A percentile compares a stretch with the other conserved stretches of the same genome.
Conservation (phyloP, 1,284 basidiomycete species). For the Coniophora puteana region DNA sequence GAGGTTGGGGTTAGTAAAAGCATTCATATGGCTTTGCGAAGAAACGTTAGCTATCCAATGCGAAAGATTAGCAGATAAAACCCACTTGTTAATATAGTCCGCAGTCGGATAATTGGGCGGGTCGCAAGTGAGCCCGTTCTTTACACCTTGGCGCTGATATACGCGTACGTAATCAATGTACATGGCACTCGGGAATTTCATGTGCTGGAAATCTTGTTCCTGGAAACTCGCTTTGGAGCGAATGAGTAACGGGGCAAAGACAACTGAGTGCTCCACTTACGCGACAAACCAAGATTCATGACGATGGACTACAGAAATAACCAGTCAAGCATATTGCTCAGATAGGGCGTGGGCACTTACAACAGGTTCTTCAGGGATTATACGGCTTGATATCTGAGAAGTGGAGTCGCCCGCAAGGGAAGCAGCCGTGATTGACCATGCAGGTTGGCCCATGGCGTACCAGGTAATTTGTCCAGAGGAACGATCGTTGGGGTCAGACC, state of each 20-base stretch:
- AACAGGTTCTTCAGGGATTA: conserved; percentile 75
- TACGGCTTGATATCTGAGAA: conserved; percentile 51
- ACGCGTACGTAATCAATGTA: conserved; percentile 76
- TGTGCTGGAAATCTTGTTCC: conserved; percentile 57
- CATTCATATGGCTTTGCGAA: conserved; percentile 52
- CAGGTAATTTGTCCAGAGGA: conserved; percentile 71
- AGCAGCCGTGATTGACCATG: conserved; percentile 64
- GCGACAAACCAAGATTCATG: conserved; percentile 71
- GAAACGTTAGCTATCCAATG: conserved; percentile 5
- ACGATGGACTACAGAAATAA: conserved; percentile 56
- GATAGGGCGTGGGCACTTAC: conserved; percentile 31
- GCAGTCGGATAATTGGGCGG: conserved; percentile 61
- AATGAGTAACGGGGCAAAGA: conserved; percentile 7
- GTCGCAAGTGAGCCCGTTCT: conserved; percentile 58
- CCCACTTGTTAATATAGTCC: conserved; percentile 54
- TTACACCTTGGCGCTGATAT: conserved; percentile 63
- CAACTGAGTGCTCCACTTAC: conserved; percentile 28
- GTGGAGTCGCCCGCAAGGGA: conserved; percentile 57
- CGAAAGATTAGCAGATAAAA: conserved; percentile 5
- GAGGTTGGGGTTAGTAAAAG: conserved; percentile 68
- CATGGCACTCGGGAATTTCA: conserved; percentile 69
- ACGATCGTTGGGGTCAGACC: conserved; percentile 59
- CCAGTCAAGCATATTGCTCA: conserved; percentile 7
- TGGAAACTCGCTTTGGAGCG: conserved; percentile 53
- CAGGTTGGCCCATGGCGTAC: conserved; percentile 55